These are phyloP conservation scores for Sporothrix protearum DNA, from an alignment of 2,329 filamentous ascomycete genomes.

Conservation along the genomic window DNA sequence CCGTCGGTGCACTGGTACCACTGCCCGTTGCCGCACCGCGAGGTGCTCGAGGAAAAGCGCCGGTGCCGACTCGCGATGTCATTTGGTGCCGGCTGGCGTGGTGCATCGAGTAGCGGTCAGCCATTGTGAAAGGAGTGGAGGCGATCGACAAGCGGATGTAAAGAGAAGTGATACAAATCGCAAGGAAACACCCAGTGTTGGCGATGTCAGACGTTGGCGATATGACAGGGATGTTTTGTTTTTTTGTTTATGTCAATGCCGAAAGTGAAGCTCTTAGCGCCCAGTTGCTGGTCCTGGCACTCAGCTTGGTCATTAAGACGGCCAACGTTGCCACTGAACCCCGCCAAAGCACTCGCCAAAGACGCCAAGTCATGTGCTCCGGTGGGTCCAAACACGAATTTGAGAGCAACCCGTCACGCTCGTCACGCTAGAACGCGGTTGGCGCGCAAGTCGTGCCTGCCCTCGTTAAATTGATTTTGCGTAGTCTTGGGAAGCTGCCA, in stretches of 20 bases:
- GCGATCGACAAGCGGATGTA: no score
- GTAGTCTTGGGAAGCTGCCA: background rate
- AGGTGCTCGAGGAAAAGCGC: conserved; percentile 16
- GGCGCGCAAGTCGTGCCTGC: conserved; percentile 31
- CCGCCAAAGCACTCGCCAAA: conserved; percentile 6
- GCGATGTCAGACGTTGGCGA: no score
- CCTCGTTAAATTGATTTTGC: conserved; percentile 26
- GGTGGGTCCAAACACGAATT: conserved; percentile 26
- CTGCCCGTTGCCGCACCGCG: background rate
- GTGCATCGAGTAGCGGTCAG: conserved; percentile 24
- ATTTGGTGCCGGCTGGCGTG: conserved; percentile 17
- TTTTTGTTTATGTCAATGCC: background rate
- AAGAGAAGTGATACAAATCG: no score
- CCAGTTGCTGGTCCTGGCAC: no score
- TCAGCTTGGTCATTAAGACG: background rate
- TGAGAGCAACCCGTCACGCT: conserved; percentile 32
- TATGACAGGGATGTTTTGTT: background rate
- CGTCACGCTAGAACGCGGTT: conserved; percentile 34
- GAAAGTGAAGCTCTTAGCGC: background rate
- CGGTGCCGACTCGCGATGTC: conserved; percentile 17
- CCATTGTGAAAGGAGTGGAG: conserved; percentile 22
- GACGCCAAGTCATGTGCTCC: conserved; percentile 27
- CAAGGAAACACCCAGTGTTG: no score
- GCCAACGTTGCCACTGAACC: background rate
- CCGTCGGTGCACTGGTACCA: background rate